Conservation (phyloP, 805 yeast species). For the Brettanomyces nanus region DNA sequence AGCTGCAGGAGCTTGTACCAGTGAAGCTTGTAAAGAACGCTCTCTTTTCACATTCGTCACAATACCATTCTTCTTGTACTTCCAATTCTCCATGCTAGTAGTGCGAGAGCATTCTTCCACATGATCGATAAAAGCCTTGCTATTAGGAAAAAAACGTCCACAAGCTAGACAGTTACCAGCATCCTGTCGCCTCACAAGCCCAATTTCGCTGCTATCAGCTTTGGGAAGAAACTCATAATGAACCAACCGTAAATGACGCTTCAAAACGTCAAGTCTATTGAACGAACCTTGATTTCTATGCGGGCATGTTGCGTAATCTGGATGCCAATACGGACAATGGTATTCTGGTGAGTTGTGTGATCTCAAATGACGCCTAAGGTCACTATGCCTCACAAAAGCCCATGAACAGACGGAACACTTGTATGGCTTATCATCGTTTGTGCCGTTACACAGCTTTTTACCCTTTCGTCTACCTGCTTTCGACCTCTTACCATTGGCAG, state of each 20-base stretch:
- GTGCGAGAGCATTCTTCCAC: constrained; percentile 51
- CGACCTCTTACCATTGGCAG: too few species aligned
- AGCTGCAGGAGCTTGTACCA: constrained; percentile 5
- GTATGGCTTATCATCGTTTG: constrained; percentile 25
- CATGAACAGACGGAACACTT: constrained; percentile 47
- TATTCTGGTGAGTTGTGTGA: constrained; percentile 60
- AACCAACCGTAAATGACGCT: constrained; percentile 62
- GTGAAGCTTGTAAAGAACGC: neutral
- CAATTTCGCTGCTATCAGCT: constrained; percentile 14
- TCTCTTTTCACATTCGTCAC: constrained; percentile 23
- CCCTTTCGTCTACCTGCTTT: neutral
- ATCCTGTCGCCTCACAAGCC: constrained; percentile 33
- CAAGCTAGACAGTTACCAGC: constrained; percentile 67
- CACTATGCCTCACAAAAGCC: constrained; percentile 65
- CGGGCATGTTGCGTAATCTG: constrained; percentile 51
- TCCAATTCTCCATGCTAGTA: constrained; percentile 28
- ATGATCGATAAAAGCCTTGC: constrained; percentile 56
- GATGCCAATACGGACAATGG: constrained; percentile 67
- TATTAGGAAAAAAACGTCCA: constrained; percentile 43
- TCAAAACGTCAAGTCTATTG: constrained; percentile 64
- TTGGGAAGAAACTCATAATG: constrained; percentile 45
- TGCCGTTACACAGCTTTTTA: constrained; percentile 2
- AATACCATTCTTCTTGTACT: constrained; percentile 25
- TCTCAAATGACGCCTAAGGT: constrained; percentile 57
- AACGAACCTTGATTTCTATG: constrained; percentile 74